Conservation (phyloP, 129 eudicot genomes). For the Dittrichia graveolens region DNA sequence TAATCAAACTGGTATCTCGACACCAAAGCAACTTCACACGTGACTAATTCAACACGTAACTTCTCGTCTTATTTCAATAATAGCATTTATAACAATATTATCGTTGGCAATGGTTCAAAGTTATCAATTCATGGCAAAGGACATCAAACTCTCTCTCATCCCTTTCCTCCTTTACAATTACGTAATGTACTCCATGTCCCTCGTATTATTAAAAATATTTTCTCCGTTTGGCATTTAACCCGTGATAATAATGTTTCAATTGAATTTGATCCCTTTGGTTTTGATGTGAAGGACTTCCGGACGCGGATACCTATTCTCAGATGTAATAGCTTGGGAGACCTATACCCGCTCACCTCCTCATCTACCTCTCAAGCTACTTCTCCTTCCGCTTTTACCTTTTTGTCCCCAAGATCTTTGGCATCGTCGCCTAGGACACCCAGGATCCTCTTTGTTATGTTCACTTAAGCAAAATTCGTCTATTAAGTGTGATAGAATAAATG, state of each 20-base stretch:
- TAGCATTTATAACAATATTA: neutral
- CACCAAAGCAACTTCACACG: neutral
- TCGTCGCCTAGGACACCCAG: neutral
- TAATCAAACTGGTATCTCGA: neutral
- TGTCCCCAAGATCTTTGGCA: slow-evolving; percentile 10
- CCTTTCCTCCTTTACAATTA: neutral
- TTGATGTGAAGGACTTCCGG: slow-evolving; percentile 9
- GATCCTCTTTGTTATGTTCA: neutral
- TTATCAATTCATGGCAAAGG: neutral
- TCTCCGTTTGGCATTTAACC: neutral
- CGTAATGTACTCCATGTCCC: neutral
- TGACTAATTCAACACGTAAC: neutral
- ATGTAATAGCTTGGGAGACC: neutral
- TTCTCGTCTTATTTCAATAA: neutral
- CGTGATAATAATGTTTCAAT: neutral
- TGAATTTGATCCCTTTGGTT: slow-evolving; percentile 1
- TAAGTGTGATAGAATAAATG: neutral
- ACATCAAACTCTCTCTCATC: neutral
- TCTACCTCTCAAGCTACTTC: neutral
- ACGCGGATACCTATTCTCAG: neutral
- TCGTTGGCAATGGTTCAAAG: neutral
- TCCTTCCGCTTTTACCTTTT: neutral
- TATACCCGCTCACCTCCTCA: neutral
- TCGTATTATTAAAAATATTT: neutral
- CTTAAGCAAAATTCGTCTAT: neutral